Percentiles rank a stretch among this genome's conserved stretches.
Evolutionary conservation across 2,329 filamentous ascomycete species (phyloP).

Genomic region (Aspergillus spinulosporus): DNA sequence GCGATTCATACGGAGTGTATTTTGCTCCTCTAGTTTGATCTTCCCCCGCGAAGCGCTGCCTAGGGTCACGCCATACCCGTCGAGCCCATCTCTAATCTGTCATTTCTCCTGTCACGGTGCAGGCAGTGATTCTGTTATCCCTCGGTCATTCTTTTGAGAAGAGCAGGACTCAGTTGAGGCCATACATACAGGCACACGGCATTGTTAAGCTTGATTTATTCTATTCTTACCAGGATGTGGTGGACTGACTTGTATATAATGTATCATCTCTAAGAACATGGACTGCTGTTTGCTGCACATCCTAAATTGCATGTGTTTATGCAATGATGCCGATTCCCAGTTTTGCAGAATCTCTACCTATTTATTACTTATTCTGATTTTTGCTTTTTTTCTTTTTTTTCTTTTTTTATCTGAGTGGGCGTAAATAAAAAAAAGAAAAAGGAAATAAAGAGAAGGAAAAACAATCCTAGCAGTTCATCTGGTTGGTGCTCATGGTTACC

Average conservation of each 20-base stretch:
- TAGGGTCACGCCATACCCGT: conserved; percentile 8
- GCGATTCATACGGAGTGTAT: background rate
- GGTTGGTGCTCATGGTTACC: too few species aligned
- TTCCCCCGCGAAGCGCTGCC: conserved; percentile 1
- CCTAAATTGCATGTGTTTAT: background rate
- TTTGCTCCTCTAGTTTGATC: background rate
- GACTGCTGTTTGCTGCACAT: background rate
- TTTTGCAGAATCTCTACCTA: background rate
- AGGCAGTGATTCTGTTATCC: conserved; percentile 8
- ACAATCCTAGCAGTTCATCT: too few species aligned
- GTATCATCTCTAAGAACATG: conserved; percentile 17
- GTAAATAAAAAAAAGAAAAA: too few species aligned
- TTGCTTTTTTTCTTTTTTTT: background rate
- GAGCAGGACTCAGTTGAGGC: conserved; percentile 5
- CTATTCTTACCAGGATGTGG: conserved; percentile 11
- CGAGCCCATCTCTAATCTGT: conserved; percentile 4
- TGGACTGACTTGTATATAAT: conserved; percentile 16
- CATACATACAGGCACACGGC: conserved; percentile 9
- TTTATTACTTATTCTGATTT: background rate
- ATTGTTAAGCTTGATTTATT: conserved; percentile 15
- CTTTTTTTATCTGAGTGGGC: background rate
- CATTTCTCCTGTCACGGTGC: conserved; percentile 4
- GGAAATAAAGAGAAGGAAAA: too few species aligned
- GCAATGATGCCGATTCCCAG: background rate
- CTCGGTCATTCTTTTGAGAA: conserved; percentile 13